Percentiles rank a stretch among this genome's conserved stretches.
Conservation (phyloP, 208 protist genomes). For the Herpetomonas samuelpessoai region DNA sequence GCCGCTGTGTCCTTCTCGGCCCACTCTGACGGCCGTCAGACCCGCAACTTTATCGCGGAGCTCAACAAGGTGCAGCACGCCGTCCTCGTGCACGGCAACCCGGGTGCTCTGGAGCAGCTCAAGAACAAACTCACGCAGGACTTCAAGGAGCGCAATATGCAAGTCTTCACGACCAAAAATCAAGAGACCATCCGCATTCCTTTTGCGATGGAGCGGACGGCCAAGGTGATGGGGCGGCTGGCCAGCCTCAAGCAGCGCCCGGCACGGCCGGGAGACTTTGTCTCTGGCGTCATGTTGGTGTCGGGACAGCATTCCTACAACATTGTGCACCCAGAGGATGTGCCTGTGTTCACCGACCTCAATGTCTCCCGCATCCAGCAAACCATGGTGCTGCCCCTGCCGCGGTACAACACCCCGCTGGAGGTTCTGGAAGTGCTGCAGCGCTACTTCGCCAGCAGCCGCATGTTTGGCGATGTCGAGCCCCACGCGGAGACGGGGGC, state of each 20-base stretch:
- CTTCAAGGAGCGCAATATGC: conserved; percentile 74
- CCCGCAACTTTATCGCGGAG: conserved; percentile 84
- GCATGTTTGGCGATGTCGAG: conserved; percentile 55
- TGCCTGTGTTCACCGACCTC: conserved; percentile 86
- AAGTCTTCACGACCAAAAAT: conserved; percentile 94
- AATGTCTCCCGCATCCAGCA: conserved; percentile 76
- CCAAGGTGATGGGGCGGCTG: conserved; percentile 87
- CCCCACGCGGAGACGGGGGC: conserved; percentile 13
- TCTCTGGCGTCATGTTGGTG: conserved; percentile 87
- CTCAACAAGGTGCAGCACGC: conserved; percentile 82
- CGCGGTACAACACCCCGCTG: conserved; percentile 58
- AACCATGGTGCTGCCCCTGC: conserved; percentile 83
- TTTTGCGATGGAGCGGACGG: conserved; percentile 91
- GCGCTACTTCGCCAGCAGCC: conserved; percentile 84
- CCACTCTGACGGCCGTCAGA: conserved; percentile 96
- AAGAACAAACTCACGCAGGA: conserved; percentile 87
- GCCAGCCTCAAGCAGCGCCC: conserved; percentile 26
- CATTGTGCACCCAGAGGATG: conserved; percentile 82
- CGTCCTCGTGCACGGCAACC: conserved; percentile 96
- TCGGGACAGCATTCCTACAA: conserved; percentile 82
- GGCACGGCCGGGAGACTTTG: conserved; percentile 56
- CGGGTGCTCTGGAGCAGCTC: conserved; percentile 93
- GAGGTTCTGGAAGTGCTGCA: conserved; percentile 80
- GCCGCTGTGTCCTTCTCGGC: conserved; percentile 97
- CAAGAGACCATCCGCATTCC: conserved; percentile 92